phyloP scores from a whole-genome alignment of 148 eudicot species.

The Arbutus unedo region DNA sequence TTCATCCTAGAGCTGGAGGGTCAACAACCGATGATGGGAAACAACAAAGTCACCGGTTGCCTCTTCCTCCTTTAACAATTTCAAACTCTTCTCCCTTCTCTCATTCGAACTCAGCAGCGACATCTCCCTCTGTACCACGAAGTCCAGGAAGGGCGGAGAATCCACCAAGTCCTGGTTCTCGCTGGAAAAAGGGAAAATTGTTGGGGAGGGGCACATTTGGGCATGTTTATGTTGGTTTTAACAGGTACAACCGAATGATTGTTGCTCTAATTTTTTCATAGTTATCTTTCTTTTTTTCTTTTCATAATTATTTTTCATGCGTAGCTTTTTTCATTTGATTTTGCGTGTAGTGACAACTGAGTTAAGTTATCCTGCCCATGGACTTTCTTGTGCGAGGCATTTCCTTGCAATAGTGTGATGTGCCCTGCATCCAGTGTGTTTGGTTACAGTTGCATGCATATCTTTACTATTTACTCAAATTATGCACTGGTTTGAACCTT shows the following conservation, averaged over 20 bases:
- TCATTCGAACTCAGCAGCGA: constrained; percentile 75
- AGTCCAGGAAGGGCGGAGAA: constrained; percentile 86
- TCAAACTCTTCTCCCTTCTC: constrained; percentile 61
- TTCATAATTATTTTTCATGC: background rate
- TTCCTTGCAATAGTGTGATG: background rate
- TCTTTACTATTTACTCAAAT: background rate
- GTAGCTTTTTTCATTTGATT: background rate
- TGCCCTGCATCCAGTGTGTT: background rate
- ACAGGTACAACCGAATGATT: constrained; percentile 45
- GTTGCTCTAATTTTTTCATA: background rate
- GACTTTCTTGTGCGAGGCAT: background rate
- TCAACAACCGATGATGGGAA: constrained; percentile 58
- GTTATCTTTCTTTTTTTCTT: constrained; percentile 13
- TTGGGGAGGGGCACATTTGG: constrained; percentile 98
- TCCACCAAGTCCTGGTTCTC: constrained; percentile 69
- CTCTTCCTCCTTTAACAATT: constrained; percentile 82
- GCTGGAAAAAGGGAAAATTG: constrained; percentile 90
- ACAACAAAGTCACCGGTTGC: constrained; percentile 68
- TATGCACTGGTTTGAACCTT: background rate
- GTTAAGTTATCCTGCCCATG: constrained; percentile 8
- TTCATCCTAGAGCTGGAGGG: constrained; percentile 86
- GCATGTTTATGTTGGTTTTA: constrained; percentile 92
- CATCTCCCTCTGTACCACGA: constrained; percentile 80
- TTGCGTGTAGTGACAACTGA: background rate
- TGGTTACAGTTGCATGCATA: constrained; percentile 10